Conservation (phyloP, 352 stramenopile species). For the Aphanomyces euteiches region DNA sequence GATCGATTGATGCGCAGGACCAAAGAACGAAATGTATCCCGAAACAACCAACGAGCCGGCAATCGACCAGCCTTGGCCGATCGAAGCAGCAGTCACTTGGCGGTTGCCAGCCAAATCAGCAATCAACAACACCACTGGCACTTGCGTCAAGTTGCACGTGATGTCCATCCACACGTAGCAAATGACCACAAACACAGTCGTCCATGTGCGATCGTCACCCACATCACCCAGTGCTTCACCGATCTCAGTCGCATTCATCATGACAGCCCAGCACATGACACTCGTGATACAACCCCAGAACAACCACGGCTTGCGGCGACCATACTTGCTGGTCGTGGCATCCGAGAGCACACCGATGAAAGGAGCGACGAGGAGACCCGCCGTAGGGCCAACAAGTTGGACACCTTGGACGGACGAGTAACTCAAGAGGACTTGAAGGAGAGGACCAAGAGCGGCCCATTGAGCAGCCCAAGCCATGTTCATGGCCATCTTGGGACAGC, state of each 20-base stretch:
- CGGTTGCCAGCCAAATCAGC: conserved; percentile 54
- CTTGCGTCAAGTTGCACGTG: conserved; percentile 52
- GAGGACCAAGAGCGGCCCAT: conserved; percentile 54
- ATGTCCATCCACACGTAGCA: conserved; percentile 69
- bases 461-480: conserved; percentile 59
- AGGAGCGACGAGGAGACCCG: conserved; percentile 48
- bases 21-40: conserved; percentile 49
- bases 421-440: conserved; percentile 48
- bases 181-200: conserved; percentile 46
- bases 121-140: conserved; percentile 45
- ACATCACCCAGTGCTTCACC: conserved; percentile 49
- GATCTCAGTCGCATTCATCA: conserved; percentile 51
- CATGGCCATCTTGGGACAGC: conserved; percentile 52
- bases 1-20: conserved; percentile 46
- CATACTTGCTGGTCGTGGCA: conserved; percentile 37
- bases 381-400: conserved; percentile 49
- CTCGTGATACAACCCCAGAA: conserved; percentile 38
- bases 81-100: conserved; percentile 44
- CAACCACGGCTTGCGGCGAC: conserved; percentile 44
- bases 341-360: conserved; percentile 49
- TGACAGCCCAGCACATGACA: conserved; percentile 49
- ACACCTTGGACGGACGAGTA: conserved; percentile 49
- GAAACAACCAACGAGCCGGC: conserved; percentile 47
- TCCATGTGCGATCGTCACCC: conserved; percentile 45
- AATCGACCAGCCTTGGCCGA: conserved; percentile 49